Evolutionary conservation across 2,329 filamentous ascomycete species (phyloP), one percentile per base, ranked within the genome.

Genomic region (Leptosphaerulina australis): DNA sequence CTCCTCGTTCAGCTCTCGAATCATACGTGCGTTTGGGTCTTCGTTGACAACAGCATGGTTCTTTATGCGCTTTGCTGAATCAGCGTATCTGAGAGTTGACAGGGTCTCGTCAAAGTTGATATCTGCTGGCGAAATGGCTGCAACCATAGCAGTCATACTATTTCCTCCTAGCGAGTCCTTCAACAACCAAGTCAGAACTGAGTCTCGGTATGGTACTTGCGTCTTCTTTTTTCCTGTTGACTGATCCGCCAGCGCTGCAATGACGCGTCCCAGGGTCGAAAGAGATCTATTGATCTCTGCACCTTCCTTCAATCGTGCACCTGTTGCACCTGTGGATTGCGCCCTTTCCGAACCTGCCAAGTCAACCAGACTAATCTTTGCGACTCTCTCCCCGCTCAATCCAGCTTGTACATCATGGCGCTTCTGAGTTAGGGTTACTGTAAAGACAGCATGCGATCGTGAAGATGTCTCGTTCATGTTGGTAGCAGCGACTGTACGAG

Each of bases 381-480:
- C 94, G 5, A 96, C 93, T 74, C 97, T 97, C 74, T 99, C 95
- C 66, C 93, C 90, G 64, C 92, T 91, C 92, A 99, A 95, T 59
- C 91, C 95, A 0, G 94, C 97, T 71, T 97, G 91, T 2, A 83
- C 78, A 69, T 99, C 94, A 69, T 88, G 88, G 53, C 90, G 86
- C 74, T 97, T 97, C 73, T 99, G 94, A 0, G 91, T 96, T 36
- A 99, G 79, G 67, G 93, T 97, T 44, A 99, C 80, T 15, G 95
- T 99, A 72, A 99, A 99, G 41, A 99, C 95, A 30, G 94, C 94
- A 74, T 99, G 94, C 71, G 93, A 97, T 79, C 94, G 88, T 83
- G 91, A 96, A 53, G 91, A 97, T 0, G 95, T 99, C 75, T 97
- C 94, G 80, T 99, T 99, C 94, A 99, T 99, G 82, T 97, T 99